Evolutionary conservation across 1,284 basidiomycete genomes (phyloP), one percentile per base, ranked within the genome.

Genomic region (Pyrrhoderma lamaoense): DNA sequence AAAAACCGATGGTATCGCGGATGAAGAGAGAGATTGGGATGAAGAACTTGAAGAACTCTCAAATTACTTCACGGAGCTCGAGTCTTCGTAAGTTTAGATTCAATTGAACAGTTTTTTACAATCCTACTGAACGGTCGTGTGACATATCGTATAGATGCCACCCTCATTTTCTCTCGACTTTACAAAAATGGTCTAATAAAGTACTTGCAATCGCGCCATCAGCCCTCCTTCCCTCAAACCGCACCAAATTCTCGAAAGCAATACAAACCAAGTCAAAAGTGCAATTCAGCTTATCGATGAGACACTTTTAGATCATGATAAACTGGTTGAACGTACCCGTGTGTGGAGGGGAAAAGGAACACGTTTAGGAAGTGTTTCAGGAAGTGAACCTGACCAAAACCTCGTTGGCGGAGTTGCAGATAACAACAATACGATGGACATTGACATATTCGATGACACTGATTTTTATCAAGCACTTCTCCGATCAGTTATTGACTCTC

Each of bases 141-240:
- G 51, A 27, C 45, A 54, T 59, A 8, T 21, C 40, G 25, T 25
- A 49, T 48, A 85, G 81, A 36, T 78, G 79, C 49, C 89, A 91
- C 60, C 74, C 80, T 1, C 71, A 83, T 58, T 71, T 89, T 13
- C 65, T 91, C 37, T 79, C 82, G 52, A 91, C 89, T 1, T 74
- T 97, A 16, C 70, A 76, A 45, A 96, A 96, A 69, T 97, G 93
- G 93, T 93, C 89, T 5, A 76, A 85, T 34, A 97, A 96, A 70
- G 88, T 96, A 43, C 89, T 93, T 61, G 88, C 92, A 0, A 92
- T 94, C 3, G 80, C 90, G 0, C 82, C 87, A 5, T 80, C 80
- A 2, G 78, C 79, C 34, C 74, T 96, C 43, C 70, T 89, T 13
- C 81, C 82, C 39, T 79, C 80, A 8, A 83, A 79, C 48, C 74